A percentile compares a stretch with the other conserved stretches of the same genome.
Evolutionary conservation across 2,329 filamentous ascomycete genomes (phyloP).

Genomic region (Botrytis byssoidea): DNA sequence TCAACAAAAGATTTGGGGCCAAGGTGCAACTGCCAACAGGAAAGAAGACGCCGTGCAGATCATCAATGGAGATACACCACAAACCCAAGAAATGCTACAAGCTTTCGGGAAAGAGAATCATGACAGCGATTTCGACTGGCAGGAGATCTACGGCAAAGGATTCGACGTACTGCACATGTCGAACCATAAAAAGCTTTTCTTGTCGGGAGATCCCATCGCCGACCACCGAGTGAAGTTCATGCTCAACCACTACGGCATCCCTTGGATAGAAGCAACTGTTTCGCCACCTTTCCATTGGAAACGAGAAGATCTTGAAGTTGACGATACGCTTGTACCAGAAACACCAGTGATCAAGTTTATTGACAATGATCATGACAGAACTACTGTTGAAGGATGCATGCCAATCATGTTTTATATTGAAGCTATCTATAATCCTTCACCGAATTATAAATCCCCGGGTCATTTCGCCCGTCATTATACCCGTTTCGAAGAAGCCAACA

Average conservation of each 20-base stretch:
- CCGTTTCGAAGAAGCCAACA: slow-evolving; percentile 30
- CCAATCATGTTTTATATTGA: slow-evolving; percentile 62
- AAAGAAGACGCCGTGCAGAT: slow-evolving; percentile 59
- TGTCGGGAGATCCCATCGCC: slow-evolving; percentile 47
- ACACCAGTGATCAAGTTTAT: slow-evolving; percentile 48
- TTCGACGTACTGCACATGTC: slow-evolving; percentile 77
- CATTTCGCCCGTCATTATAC: slow-evolving; percentile 35
- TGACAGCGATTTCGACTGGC: slow-evolving; percentile 69
- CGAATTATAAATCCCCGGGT: slow-evolving; percentile 15
- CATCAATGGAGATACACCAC: slow-evolving; percentile 65
- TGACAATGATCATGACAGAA: slow-evolving; percentile 52
- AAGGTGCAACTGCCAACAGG: slow-evolving; percentile 74
- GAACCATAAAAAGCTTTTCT: slow-evolving; percentile 45
- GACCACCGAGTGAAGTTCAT: slow-evolving; percentile 53
- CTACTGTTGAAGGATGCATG: slow-evolving; percentile 50
- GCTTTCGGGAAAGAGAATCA: slow-evolving; percentile 89
- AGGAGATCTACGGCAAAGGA: slow-evolving; percentile 69
- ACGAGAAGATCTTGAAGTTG: slow-evolving; percentile 28
- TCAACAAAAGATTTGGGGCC: slow-evolving; percentile 79
- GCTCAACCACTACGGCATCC: slow-evolving; percentile 49
- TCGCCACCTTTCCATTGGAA: slow-evolving; percentile 37
- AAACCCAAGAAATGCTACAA: slow-evolving; percentile 67
- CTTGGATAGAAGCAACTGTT: slow-evolving; percentile 37
- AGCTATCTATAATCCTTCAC: slow-evolving; percentile 45
- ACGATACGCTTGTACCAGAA: slow-evolving; percentile 25